Conservation (phyloP, 2,329 filamentous ascomycete genomes). For the Didymella glomerata region DNA sequence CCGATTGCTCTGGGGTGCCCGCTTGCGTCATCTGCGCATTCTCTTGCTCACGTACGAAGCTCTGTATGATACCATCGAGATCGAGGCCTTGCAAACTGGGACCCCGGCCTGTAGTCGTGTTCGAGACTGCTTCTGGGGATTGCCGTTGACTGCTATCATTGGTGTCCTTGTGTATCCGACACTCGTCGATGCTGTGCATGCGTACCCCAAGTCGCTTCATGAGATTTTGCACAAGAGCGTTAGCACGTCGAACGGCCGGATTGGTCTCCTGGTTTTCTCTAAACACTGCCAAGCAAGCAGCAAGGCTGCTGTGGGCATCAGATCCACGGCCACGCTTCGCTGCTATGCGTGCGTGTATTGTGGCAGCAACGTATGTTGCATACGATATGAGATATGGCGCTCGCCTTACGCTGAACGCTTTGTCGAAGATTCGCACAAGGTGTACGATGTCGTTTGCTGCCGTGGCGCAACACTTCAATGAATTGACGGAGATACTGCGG, state of each 20-base stretch:
- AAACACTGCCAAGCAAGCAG: slow-evolving; percentile 59
- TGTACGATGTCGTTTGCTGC: slow-evolving; percentile 58
- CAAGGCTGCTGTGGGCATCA: slow-evolving; percentile 48
- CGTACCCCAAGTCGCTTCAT: slow-evolving; percentile 55
- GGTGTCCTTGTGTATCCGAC: slow-evolving; percentile 27
- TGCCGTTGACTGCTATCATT: slow-evolving; percentile 15
- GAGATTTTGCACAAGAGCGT: slow-evolving; percentile 56
- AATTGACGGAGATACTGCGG: slow-evolving; percentile 54
- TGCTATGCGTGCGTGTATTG: slow-evolving; percentile 62
- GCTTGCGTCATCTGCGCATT: slow-evolving; percentile 22
- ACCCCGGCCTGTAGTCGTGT: slow-evolving; percentile 25
- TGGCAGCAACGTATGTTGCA: slow-evolving; percentile 64
- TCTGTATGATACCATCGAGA: slow-evolving; percentile 55
- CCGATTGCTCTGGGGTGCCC: slow-evolving; percentile 12
- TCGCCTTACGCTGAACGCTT: slow-evolving; percentile 55
- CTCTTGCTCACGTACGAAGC: slow-evolving; percentile 51
- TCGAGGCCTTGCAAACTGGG: slow-evolving; percentile 48
- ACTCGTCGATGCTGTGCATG: slow-evolving; percentile 27
- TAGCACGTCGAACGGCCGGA: slow-evolving; percentile 58
- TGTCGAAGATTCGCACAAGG: slow-evolving; percentile 57
- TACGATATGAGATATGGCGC: slow-evolving; percentile 65
- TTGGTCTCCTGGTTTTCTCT: slow-evolving; percentile 61
- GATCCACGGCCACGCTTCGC: slow-evolving; percentile 54
- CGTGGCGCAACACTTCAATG: slow-evolving; percentile 56
- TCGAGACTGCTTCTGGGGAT: slow-evolving; percentile 10